Conservation (phyloP, 2,329 filamentous ascomycete species). For the Calonectria naviculata region DNA sequence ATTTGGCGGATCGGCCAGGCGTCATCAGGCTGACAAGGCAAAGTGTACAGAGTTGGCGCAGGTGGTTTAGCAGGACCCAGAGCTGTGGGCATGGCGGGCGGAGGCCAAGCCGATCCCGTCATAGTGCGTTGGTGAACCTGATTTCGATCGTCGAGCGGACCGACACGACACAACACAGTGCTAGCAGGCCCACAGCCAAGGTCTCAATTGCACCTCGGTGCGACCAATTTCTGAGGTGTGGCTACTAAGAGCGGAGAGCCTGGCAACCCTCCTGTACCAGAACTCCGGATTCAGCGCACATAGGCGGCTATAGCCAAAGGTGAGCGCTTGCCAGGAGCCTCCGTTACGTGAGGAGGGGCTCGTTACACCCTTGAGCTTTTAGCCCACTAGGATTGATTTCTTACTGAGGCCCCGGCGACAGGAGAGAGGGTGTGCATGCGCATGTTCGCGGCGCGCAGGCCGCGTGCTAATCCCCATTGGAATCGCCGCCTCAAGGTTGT, state of each 20-base stretch:
- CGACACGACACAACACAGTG: slow-evolving; percentile 24
- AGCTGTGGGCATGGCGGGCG: slow-evolving; percentile 24
- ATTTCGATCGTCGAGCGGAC: slow-evolving; percentile 30
- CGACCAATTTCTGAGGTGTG: slow-evolving; percentile 12
- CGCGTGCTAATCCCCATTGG: not conserved
- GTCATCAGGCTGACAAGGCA: slow-evolving; percentile 6
- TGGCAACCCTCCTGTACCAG: slow-evolving; percentile 28
- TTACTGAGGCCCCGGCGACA: not conserved
- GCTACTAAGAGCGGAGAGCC: slow-evolving; percentile 19
- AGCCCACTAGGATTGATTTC: slow-evolving; percentile 8
- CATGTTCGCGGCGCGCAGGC: not conserved
- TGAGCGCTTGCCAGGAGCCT: slow-evolving; percentile 11
- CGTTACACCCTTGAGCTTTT: slow-evolving; percentile 4
- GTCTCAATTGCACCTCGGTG: slow-evolving; percentile 2
- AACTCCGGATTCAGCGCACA: slow-evolving; percentile 30
- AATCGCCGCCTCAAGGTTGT: not conserved
- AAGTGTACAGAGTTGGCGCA: slow-evolving; percentile 3
- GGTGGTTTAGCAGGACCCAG: slow-evolving; percentile 24
- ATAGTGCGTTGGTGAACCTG: slow-evolving; percentile 19
- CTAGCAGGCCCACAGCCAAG: slow-evolving; percentile 10
- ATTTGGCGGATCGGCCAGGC: slow-evolving; percentile 10
- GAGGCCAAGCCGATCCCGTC: slow-evolving; percentile 24
- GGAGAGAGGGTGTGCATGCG: not conserved
- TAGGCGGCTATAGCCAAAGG: not conserved
- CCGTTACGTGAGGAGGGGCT: not conserved